Evolutionary conservation across 768 basidiomycete genomes (phyloP).

Genomic region (Hemileccinum rubropunctum): DNA sequence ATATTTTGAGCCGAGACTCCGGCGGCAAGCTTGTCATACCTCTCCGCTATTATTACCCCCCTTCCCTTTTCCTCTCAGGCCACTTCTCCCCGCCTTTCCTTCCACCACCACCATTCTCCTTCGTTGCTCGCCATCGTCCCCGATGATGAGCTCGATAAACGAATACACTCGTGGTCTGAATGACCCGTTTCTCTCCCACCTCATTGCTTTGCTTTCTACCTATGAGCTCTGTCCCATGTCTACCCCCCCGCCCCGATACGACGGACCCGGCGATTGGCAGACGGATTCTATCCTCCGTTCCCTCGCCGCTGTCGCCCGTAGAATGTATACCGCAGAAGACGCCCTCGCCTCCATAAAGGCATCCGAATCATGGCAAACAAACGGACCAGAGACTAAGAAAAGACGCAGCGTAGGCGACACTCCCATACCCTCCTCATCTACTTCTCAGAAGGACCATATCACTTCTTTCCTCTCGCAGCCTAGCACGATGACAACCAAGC

Average conservation of each 20-base stretch:
- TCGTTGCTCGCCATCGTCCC: constrained; percentile 11
- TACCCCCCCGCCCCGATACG: constrained; percentile 51
- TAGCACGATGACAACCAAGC: constrained; percentile 20
- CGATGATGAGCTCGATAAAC: constrained; percentile 35
- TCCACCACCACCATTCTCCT: constrained; percentile 8
- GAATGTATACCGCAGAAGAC: constrained; percentile 58
- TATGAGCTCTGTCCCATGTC: constrained; percentile 54
- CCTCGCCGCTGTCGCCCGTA: constrained; percentile 46
- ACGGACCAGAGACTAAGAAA: constrained; percentile 45
- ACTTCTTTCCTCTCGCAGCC: constrained; percentile 24
- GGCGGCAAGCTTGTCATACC: constrained; percentile 7
- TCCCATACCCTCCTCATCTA: constrained; percentile 30
- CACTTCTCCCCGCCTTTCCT: not conserved
- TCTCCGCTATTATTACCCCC: not conserved
- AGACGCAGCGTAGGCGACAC: constrained; percentile 39
- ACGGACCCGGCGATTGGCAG: constrained; percentile 56
- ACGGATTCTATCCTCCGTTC: constrained; percentile 56
- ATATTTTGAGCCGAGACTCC: constrained; percentile 3
- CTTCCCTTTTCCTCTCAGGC: not conserved
- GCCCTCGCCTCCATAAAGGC: constrained; percentile 40
- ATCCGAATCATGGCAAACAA: constrained; percentile 30
- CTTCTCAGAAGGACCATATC: constrained; percentile 27
- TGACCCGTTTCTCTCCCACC: constrained; percentile 49
- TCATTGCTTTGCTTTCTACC: constrained; percentile 55
- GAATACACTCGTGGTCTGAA: constrained; percentile 20